Conservation (phyloP, 1,139 yeast genomes). For the Candida tropicalis region DNA sequence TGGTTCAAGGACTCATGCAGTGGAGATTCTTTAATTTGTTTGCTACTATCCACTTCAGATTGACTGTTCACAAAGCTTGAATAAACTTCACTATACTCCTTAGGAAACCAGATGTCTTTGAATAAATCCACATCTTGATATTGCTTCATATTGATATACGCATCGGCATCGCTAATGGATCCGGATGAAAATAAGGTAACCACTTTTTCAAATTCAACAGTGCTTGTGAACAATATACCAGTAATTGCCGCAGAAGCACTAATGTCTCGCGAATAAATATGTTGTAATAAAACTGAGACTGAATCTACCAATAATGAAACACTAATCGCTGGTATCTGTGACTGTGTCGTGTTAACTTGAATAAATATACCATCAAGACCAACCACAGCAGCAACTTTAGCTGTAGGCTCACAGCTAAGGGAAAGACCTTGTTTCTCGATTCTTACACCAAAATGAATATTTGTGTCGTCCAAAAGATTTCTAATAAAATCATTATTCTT, state of each 20-base stretch:
- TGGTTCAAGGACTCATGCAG: conserved; percentile 7
- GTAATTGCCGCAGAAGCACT: conserved; percentile 74
- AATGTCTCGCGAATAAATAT: conserved; percentile 84
- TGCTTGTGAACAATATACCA: conserved; percentile 44
- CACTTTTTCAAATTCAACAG: conserved; percentile 40
- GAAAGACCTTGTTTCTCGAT: conserved; percentile 75
- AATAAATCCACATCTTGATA: conserved; percentile 84
- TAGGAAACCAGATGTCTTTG: conserved; percentile 81
- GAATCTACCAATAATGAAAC: conserved; percentile 50
- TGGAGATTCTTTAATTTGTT: not conserved
- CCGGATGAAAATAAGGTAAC: conserved; percentile 52
- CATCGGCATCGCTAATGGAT: conserved; percentile 55
- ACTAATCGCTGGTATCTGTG: conserved; percentile 32
- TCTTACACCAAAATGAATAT: conserved; percentile 63
- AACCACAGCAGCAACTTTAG: conserved; percentile 86
- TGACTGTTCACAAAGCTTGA: conserved; percentile 2
- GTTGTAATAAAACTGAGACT: conserved; percentile 76
- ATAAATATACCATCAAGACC: conserved; percentile 66
- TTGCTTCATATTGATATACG: conserved; percentile 79
- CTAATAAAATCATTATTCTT: conserved; percentile 32
- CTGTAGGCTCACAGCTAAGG: conserved; percentile 89
- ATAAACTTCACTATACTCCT: conserved; percentile 16
- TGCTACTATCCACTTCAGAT: conserved; percentile 2
- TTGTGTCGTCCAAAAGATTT: conserved; percentile 51
- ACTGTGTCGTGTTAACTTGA: conserved; percentile 52